Base-by-base conservation (phyloP, 371 early-diverging fungal genomes). In the Blyttiomyces sp. region DNA sequence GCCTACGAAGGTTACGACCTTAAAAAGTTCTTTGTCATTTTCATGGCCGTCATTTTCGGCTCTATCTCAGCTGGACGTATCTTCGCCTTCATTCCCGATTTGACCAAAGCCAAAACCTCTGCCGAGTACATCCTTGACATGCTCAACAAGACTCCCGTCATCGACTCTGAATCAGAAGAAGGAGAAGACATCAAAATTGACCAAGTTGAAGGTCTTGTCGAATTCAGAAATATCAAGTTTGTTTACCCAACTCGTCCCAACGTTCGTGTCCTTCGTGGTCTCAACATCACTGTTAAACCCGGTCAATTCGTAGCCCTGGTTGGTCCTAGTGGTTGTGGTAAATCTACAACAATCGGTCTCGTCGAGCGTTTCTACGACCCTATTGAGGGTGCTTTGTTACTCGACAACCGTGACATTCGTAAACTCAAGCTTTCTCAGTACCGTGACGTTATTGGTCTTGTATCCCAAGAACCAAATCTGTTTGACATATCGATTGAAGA, bases 301-400 rank as follows among this genome's bases (percentile, higher is more conserved):
- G 90, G 91, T 33, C 81, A 92, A 69, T 88, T 84, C 2, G 86
- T 91, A n/a, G 95, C 93, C 3, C 70, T 94, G 16, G 93, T 93
- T 1, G 95, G 95, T 4, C 84, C 89, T 3, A 85, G 85, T 5
- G 94, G 66, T 17, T 66, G 59, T 44, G 71, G 71, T 16, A 94
- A 94, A 71, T 83, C 84, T 16, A 93, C 96, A 0, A 83, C 86
- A 9, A 83, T 93, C 64, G 86, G 85, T 59, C 82, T 94, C 66
- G 65, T 95, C 24, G 87, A 91, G 75, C 85, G 96, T 0, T 90
- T 89, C 74, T 96, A 94, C 67, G 92, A 96, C 67, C 84, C 81
- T 17, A 46, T 55, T 19, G 61, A 36, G 44, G 79, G 79, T 26
- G 51, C 69, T 2, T 81, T 90, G 19, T 68, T 67, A 2, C 58